Conservation (phyloP, 495 filamentous ascomycete genomes). For the Penicillium cosmopolitanum region DNA sequence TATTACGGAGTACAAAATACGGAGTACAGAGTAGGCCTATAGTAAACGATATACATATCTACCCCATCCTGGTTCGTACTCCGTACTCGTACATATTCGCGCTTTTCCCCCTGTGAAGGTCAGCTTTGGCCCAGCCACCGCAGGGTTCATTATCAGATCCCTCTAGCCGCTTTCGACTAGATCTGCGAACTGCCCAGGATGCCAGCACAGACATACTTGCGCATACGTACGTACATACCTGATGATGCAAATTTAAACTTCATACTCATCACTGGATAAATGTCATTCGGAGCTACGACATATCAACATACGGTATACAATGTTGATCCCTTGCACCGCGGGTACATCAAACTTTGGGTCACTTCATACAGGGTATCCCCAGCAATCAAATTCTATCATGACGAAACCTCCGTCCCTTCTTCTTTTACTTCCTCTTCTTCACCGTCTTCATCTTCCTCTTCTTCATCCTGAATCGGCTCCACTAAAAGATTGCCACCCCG, state of each 20-base stretch:
- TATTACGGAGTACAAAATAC: no score
- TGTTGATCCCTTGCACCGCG: neutral
- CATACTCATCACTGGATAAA: neutral
- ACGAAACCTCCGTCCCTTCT: slow-evolving; percentile 21
- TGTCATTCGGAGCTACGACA: neutral
- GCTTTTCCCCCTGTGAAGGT: no score
- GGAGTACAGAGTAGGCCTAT: no score
- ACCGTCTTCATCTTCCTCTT: slow-evolving; percentile 57
- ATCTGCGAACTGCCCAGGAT: no score
- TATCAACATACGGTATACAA: neutral
- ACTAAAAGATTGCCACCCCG: slow-evolving; percentile 88
- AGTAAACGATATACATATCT: no score
- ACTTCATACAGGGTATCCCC: slow-evolving; percentile 8
- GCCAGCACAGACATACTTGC: no score
- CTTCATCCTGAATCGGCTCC: slow-evolving; percentile 65
- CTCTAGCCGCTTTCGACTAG: neutral
- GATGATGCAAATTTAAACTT: neutral
- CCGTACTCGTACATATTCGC: no score
- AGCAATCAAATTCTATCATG: slow-evolving; percentile 7
- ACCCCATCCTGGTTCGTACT: no score
- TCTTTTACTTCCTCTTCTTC: slow-evolving; percentile 37
- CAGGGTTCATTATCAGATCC: neutral
- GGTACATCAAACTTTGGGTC: neutral
- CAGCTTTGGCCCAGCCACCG: no score
- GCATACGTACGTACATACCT: no score